Evolutionary conservation across 768 basidiomycete species (phyloP), one percentile per base, ranked within the genome.

Genomic region (Suillus brevipes): DNA sequence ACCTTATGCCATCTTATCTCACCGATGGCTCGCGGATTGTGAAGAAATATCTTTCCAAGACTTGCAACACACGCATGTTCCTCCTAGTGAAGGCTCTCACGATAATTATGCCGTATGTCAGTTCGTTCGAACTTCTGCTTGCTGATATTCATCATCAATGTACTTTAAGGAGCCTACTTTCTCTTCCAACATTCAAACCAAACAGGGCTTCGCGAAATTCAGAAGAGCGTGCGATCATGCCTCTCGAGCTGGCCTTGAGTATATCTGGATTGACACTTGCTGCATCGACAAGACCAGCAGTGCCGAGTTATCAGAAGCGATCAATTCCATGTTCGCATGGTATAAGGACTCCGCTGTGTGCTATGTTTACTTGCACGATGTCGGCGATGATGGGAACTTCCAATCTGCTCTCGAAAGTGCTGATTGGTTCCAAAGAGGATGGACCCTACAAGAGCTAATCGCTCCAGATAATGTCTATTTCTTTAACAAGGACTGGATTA

Each of bases 261-360:
- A 58, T 16, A 63, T 65, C 43, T 70, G 69, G 70, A 53, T 66
- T 18, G 69, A 70, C 36, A 70, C 70, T 18, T 68, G 65, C 31
- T 71, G 69, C 50, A 69, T 69, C 34, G 64, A 71, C 52, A 71
- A 68, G 14, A 45, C 37, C 55, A 71, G 71, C 57, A 71, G 71
- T 50, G 56, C 71, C 3, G 71, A 71, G 38, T 57, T 70, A 31
- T 64, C 61, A 3, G 70, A 71, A 42, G 68, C 70, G 37, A 68
- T 71, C 25, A 64, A 65, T 43, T 70, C 70, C 16, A 71, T 71
- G 70, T 66, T 66, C 40, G 18, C 31, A 23, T 71, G 70, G 70
- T 71, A 70, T 61, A 34, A 64, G 7, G 61, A 65, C 14, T 59
- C 70, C 7, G 36, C 62, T 36, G 60, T 67, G 37, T 71, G 71